Base-by-base conservation (phyloP, 768 basidiomycete species). In the Tylopilus sp. region DNA sequence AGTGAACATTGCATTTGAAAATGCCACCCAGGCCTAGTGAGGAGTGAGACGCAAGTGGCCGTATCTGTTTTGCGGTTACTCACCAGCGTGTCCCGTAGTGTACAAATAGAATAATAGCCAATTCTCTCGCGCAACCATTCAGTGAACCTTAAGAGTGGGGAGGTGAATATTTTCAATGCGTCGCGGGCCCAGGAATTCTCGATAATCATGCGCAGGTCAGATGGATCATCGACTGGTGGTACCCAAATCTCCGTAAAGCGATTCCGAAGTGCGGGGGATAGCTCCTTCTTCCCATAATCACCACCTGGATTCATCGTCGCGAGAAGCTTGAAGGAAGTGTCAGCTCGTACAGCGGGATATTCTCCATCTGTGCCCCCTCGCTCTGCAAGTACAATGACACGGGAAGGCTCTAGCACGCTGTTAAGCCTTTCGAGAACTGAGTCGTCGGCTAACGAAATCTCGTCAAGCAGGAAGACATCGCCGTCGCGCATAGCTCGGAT, bases 171-270 rank as follows among this genome's bases (percentile, higher is more conserved):
- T 40, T 68, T 71, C 45, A 97, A 69, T 10, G 66, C 59, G 3
- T 79, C 75, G 45, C 78, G 66, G 40, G 72, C 71, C 92, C 93
- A 97, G 2, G 82, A 76, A 47, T 72, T 79, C 11, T 75, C 70
- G 22, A 98, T 74, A 60, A 99, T 95, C 59, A 89, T 76, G 52
- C 82, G 75, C 7, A 95, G 72, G 65, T 99, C 97, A 6, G 64
- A 60, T 17, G 83, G 76, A 52, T 83, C 76, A 50, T 89, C 82
- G 26, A 98, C 80, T 17, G 84, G 73, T 3, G 95, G 95, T 0
- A 99, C 97, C 95, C 97, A 99, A 28, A 99, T 95, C 68, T 99
- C 97, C 4, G 97, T 99, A 71, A 99, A 99, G 5, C 97, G 83
- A 71, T 98, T 99, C 18, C 97, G 83, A 35, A 99, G 75, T 0